Evolutionary conservation across 2,329 filamentous ascomycete genomes (phyloP).

Genomic region (Chaetomiaceae sp.): DNA sequence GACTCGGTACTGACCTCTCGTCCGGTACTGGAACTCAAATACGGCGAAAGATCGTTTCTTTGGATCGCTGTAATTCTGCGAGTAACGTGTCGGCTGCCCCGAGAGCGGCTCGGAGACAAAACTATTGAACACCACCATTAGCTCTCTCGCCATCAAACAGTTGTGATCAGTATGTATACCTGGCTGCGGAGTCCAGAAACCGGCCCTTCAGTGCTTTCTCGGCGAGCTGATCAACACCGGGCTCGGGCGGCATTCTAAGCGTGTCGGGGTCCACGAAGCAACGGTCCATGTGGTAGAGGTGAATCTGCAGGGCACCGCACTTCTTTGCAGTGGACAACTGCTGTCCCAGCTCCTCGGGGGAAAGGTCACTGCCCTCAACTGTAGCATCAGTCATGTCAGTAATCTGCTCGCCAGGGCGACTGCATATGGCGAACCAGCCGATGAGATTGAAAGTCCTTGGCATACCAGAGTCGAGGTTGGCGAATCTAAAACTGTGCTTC

Average conservation of each 20-base stretch:
- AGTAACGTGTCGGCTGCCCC: background rate
- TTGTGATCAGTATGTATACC: too few species aligned
- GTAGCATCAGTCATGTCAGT: background rate
- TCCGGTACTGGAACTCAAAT: slow-evolving; percentile 15
- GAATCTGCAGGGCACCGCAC: too few species aligned
- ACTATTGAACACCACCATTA: too few species aligned
- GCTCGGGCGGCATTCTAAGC: too few species aligned
- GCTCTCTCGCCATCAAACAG: background rate
- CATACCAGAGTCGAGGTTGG: slow-evolving; percentile 1
- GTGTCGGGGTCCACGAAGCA: too few species aligned
- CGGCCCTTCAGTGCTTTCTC: slow-evolving; percentile 10
- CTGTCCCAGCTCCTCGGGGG: too few species aligned
- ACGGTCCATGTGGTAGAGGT: background rate
- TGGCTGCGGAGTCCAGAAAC: slow-evolving; percentile 2
- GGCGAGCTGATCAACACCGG: too few species aligned
- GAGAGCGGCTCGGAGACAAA: too few species aligned
- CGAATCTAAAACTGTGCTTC: background rate
- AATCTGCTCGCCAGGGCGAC: too few species aligned
- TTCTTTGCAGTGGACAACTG: too few species aligned
- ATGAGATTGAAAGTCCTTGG: too few species aligned
- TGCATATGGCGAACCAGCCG: too few species aligned
- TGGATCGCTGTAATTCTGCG: background rate
- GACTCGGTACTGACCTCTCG: slow-evolving; percentile 11
- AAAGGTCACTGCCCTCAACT: background rate
- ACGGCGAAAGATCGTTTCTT: slow-evolving; percentile 10